Percentiles rank a stretch among this genome's conserved stretches.
phyloP scores from a whole-genome alignment of 2,329 filamentous ascomycete species.

The Tolypocladium nubicola region DNA sequence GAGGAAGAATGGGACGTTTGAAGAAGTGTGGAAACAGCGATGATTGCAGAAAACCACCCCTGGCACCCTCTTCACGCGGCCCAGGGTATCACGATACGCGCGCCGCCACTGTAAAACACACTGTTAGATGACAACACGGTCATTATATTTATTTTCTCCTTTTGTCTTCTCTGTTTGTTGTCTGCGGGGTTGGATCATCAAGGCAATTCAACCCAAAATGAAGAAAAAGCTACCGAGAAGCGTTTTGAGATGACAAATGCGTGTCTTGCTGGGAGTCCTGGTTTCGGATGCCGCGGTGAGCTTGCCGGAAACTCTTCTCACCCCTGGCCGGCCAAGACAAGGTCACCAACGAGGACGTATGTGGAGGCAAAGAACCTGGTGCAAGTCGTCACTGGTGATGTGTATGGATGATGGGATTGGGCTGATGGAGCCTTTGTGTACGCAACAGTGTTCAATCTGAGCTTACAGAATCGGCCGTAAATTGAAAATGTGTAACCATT shows the following conservation, averaged over 20 bases:
- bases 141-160: slow-evolving; percentile 7
- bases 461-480: neutral
- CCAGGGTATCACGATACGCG: neutral
- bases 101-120: slow-evolving; percentile 2
- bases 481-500: neutral
- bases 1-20: slow-evolving; percentile 45
- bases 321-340: neutral
- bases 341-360: neutral
- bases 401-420: neutral
- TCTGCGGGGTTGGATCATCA: slow-evolving; percentile 11
- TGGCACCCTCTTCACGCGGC: neutral
- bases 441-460: neutral
- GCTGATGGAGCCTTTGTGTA: neutral
- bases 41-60: neutral
- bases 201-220: slow-evolving; percentile 7
- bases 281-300: neutral
- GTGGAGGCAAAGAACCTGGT: neutral
- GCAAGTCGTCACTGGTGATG: neutral
- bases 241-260: neutral
- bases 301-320: neutral
- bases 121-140: slow-evolving; percentile 1
- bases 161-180: slow-evolving; percentile 7
- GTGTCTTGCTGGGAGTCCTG: neutral
- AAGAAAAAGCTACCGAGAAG: neutral
- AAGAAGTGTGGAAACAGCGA: slow-evolving; percentile 1